These are phyloP conservation scores for Syzygium grande DNA, from an alignment of 345 rosid genomes.

Conservation along the genomic window DNA sequence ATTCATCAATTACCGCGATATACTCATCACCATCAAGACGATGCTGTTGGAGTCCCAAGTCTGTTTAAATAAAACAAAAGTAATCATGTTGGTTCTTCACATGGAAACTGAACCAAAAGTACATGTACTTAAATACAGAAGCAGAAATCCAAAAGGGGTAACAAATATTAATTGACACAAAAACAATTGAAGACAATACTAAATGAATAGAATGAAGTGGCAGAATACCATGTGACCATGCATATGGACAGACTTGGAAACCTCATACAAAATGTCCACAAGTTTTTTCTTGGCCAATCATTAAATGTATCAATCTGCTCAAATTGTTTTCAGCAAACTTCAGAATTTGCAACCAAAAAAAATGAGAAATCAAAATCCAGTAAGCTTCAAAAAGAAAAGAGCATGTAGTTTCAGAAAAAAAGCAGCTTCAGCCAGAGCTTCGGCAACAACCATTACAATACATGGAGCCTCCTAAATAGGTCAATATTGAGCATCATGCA, in stretches of 20 bases:
- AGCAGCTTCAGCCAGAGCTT: neutral
- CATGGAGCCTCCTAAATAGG: neutral
- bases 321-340: neutral
- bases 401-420: neutral
- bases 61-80: conserved; percentile 24
- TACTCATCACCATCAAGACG: conserved; percentile 88
- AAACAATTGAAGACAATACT: neutral
- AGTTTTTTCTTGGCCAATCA: neutral
- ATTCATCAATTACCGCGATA: conserved; percentile 73
- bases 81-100: neutral
- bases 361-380: neutral
- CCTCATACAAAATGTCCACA: neutral
- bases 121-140: neutral
- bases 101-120: neutral
- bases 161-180: neutral
- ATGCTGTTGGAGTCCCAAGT: conserved; percentile 85
- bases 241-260: neutral
- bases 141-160: neutral
- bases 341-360: neutral
- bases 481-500: neutral
- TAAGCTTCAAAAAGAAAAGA: neutral
- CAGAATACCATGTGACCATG: neutral
- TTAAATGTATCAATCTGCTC: neutral
- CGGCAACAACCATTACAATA: neutral
- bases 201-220: neutral